Evolutionary conservation across 371 early-diverging fungal species (phyloP).

Genomic region (Apophysomyces elegans): DNA sequence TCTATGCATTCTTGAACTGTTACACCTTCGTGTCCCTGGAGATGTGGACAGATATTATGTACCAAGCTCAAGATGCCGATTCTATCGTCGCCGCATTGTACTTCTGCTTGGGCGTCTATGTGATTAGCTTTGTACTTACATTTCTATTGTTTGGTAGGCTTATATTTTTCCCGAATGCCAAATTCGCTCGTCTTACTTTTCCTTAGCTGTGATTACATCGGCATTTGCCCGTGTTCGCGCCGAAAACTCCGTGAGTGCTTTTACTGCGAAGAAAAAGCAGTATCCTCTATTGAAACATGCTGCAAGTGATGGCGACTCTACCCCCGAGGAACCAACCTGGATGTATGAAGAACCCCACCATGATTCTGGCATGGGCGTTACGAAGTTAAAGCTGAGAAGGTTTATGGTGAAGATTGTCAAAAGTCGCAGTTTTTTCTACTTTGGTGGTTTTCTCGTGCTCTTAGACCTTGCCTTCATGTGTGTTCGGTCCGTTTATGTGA

Average conservation of each 20-base stretch:
- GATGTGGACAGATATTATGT: slow-evolving; percentile 63
- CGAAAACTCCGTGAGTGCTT: slow-evolving; percentile 55
- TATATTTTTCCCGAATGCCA: neutral
- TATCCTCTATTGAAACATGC: slow-evolving; percentile 33
- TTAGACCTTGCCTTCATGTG: slow-evolving; percentile 57
- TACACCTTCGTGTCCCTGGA: slow-evolving; percentile 62
- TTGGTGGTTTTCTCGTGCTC: slow-evolving; percentile 56
- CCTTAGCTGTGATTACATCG: slow-evolving; percentile 62
- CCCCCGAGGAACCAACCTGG: slow-evolving; percentile 42
- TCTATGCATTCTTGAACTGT: slow-evolving; percentile 52
- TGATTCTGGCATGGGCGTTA: slow-evolving; percentile 37
- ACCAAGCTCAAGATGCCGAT: slow-evolving; percentile 58
- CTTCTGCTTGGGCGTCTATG: slow-evolving; percentile 57
- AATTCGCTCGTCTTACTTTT: neutral
- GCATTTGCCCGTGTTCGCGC: slow-evolving; percentile 62
- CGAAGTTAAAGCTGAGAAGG: slow-evolving; percentile 33
- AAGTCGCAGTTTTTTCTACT: slow-evolving; percentile 47
- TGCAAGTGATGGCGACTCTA: slow-evolving; percentile 20
- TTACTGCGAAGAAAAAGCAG: slow-evolving; percentile 50
- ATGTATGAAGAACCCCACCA: slow-evolving; percentile 51
- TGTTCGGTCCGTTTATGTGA: slow-evolving; percentile 50
- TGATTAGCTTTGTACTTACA: slow-evolving; percentile 58
- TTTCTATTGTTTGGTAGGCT: slow-evolving; percentile 59
- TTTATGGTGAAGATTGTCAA: slow-evolving; percentile 46
- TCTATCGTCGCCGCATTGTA: slow-evolving; percentile 51